phyloP scores from a whole-genome alignment of 177 flowering plant genomes.

The Telopea speciosissima region DNA sequence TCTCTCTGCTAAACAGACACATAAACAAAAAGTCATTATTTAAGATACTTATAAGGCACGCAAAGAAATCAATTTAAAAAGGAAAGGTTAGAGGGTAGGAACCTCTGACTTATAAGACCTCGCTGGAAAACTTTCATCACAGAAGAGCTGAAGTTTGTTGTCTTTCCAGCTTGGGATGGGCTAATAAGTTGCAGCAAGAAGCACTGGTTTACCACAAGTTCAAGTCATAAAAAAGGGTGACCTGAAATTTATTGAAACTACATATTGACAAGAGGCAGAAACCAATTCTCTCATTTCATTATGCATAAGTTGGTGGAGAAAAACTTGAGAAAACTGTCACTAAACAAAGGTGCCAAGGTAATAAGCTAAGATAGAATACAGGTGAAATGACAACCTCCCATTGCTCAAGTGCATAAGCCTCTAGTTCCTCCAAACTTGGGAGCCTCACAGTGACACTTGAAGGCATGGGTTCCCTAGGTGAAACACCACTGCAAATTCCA shows the following conservation, averaged over 20 bases:
- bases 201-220: constrained; percentile 45
- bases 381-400: constrained; percentile 74
- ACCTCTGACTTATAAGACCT: constrained; percentile 84
- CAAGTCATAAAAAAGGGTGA: constrained; percentile 16
- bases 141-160: constrained; percentile 69
- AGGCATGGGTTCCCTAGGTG: constrained; percentile 88
- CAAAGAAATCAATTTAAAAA: constrained; percentile 9
- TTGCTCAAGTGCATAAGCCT: constrained; percentile 70
- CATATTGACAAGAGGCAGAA: constrained; percentile 8
- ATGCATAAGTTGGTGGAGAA: background rate
- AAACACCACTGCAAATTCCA: constrained; percentile 56
- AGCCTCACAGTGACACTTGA: constrained; percentile 63
- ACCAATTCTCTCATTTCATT: constrained; percentile 5
- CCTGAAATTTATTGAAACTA: constrained; percentile 13
- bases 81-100: constrained; percentile 1
- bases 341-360: background rate
- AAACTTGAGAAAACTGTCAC: background rate
- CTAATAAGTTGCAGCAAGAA: constrained; percentile 87
- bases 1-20: constrained; percentile 49
- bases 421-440: constrained; percentile 78
- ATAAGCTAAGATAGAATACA: constrained; percentile 1
- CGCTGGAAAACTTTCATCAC: constrained; percentile 87
- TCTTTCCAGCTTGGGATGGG: constrained; percentile 61
- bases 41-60: background rate
- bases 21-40: constrained; percentile 10